phyloP scores from a whole-genome alignment of 2,329 filamentous ascomycete genomes.

The Neopestalotiopsis sp. region DNA sequence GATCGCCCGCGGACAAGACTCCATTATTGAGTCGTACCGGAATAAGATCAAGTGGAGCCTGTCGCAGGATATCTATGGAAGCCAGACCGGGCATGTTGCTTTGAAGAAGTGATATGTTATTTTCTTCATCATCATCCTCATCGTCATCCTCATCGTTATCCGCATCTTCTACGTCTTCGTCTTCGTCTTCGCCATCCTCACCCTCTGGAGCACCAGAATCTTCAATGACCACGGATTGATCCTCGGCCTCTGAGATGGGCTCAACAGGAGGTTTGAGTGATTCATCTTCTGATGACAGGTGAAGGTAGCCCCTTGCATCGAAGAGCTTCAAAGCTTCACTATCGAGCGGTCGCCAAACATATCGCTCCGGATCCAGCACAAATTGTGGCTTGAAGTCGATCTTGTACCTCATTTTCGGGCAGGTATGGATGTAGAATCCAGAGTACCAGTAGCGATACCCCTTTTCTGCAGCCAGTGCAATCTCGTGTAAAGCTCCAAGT shows the following conservation, averaged over 20 bases:
- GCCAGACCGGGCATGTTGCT: conserved; percentile 73
- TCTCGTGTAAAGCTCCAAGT: conserved; percentile 75
- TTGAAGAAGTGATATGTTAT: conserved; percentile 53
- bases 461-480: conserved; percentile 70
- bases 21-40: conserved; percentile 52
- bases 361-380: conserved; percentile 72
- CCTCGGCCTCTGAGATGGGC: background rate
- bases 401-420: conserved; percentile 86
- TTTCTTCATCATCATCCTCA: conserved; percentile 24
- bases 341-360: conserved; percentile 67
- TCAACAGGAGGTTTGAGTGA: background rate
- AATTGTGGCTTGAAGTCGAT: conserved; percentile 78
- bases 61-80: conserved; percentile 56
- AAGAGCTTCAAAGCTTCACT: conserved; percentile 54
- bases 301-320: conserved; percentile 63
- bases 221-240: conserved; percentile 22
- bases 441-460: conserved; percentile 81
- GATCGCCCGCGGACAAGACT: conserved; percentile 34
- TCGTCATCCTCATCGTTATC: conserved; percentile 25
- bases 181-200: background rate
- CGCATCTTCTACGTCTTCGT: conserved; percentile 19
- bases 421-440: conserved; percentile 82
- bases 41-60: conserved; percentile 65
- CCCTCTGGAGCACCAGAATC: background rate
- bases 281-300: conserved; percentile 43